Percentiles rank a stretch among this genome's conserved stretches.
Evolutionary conservation across 2,329 filamentous ascomycete genomes (phyloP).

Genomic region (Colletotrichum sp.): DNA sequence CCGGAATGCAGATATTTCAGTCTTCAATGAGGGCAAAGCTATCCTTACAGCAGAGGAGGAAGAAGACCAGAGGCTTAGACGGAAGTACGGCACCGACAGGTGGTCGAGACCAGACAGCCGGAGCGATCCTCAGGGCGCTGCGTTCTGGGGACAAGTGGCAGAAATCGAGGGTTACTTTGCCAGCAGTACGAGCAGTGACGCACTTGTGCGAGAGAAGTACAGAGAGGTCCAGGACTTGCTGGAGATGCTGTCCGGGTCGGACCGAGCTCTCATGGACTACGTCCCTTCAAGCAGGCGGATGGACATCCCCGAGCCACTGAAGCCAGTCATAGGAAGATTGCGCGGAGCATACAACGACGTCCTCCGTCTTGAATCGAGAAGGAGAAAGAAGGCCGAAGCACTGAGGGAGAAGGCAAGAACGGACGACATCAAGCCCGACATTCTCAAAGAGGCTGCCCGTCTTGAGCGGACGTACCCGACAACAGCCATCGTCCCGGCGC

Average conservation of each 20-base stretch:
- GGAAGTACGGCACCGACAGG: constrained; percentile 84
- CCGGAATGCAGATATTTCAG: constrained; percentile 76
- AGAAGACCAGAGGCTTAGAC: constrained; percentile 78
- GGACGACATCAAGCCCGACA: constrained; percentile 88
- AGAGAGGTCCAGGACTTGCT: constrained; percentile 77
- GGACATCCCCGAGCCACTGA: constrained; percentile 80
- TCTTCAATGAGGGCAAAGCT: constrained; percentile 84
- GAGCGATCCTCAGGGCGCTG: constrained; percentile 67
- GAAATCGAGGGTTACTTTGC: constrained; percentile 91
- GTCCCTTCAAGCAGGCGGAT: constrained; percentile 85
- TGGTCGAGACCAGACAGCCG: constrained; percentile 78
- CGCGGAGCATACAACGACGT: constrained; percentile 86
- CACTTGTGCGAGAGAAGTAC: constrained; percentile 77
- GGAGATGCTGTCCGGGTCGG: constrained; percentile 76
- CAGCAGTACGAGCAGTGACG: constrained; percentile 60
- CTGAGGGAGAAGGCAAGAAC: constrained; percentile 79
- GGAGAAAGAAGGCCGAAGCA: constrained; percentile 79
- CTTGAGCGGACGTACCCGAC: constrained; percentile 87
- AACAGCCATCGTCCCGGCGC: constrained; percentile 82
- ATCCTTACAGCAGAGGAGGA: constrained; percentile 80
- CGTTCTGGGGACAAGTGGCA: constrained; percentile 74
- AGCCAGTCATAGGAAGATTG: constrained; percentile 77
- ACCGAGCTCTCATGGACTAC: constrained; percentile 83
- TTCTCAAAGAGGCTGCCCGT: constrained; percentile 82
- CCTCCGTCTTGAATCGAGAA: constrained; percentile 78